A percentile compares a stretch with the other conserved stretches of the same genome.
Evolutionary conservation across 345 rosid genomes (phyloP).

Genomic region (Salix purpurea): DNA sequence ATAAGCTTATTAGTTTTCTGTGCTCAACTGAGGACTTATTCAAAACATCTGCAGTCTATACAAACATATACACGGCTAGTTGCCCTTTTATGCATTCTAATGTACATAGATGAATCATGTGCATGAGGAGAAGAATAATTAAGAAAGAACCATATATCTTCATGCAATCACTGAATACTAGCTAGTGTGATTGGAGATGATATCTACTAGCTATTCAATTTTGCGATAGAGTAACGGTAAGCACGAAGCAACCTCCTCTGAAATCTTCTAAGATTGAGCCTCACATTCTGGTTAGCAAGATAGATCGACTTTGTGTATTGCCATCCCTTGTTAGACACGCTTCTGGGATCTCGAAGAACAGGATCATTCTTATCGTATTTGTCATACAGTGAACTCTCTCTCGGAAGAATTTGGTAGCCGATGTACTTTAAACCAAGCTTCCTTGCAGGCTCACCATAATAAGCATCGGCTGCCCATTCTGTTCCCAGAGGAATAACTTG

Average conservation of each 20-base stretch:
- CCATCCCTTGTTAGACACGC: slow-evolving; percentile 66
- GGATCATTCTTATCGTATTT: slow-evolving; percentile 56
- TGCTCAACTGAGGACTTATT: neutral
- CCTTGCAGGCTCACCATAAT: slow-evolving; percentile 77
- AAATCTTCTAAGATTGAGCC: slow-evolving; percentile 51
- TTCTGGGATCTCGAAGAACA: slow-evolving; percentile 53
- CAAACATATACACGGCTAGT: slow-evolving; percentile 1
- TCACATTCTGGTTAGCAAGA: slow-evolving; percentile 65
- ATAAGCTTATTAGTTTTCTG: neutral
- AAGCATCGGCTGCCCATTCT: slow-evolving; percentile 79
- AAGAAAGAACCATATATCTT: neutral
- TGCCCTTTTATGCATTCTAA: neutral
- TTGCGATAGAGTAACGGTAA: slow-evolving; percentile 30
- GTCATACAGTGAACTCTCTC: slow-evolving; percentile 65
- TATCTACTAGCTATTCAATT: slow-evolving; percentile 4
- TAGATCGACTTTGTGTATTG: slow-evolving; percentile 68
- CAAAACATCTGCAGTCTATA: neutral
- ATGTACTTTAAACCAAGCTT: slow-evolving; percentile 69
- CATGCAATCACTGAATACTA: neutral
- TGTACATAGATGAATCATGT: neutral
- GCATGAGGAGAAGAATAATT: neutral
- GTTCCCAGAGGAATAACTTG: slow-evolving; percentile 82
- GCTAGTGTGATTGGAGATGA: slow-evolving; percentile 4
- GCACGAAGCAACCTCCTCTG: slow-evolving; percentile 51
- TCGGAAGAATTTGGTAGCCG: slow-evolving; percentile 50